Percentiles rank a stretch among this genome's conserved stretches.
phyloP scores from a whole-genome alignment of 108 stramenopile species.

The Cyclotella atomus region DNA sequence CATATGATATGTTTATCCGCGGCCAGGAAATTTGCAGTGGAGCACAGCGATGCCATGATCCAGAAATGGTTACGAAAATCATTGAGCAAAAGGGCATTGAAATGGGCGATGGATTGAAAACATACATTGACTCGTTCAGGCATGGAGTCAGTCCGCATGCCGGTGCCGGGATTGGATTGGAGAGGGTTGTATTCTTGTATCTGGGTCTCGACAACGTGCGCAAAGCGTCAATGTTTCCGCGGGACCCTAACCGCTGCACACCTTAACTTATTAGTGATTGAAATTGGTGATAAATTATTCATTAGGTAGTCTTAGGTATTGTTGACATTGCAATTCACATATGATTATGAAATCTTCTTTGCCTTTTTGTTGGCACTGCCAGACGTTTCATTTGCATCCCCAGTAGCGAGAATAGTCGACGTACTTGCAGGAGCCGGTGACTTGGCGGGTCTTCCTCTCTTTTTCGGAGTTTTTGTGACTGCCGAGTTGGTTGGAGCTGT shows the following conservation, averaged over 20 bases:
- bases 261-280: too few species aligned
- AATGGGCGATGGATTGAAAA: conserved; percentile 81
- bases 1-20: conserved; percentile 99
- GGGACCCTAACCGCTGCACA: conserved; percentile 94
- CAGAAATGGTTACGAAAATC: conserved; percentile 88
- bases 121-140: conserved; percentile 96
- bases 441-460: too few species aligned
- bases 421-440: too few species aligned
- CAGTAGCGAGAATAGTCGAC: too few species aligned
- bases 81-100: conserved; percentile 91
- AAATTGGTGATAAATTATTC: too few species aligned
- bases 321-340: too few species aligned
- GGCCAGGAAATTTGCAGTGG: conserved; percentile 99
- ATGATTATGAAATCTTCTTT: too few species aligned
- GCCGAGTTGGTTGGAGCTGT: too few species aligned
- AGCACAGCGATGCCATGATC: conserved; percentile 98
- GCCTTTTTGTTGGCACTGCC: too few species aligned
- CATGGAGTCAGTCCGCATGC: conserved; percentile 97
- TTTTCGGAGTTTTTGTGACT: too few species aligned
- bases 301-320: too few species aligned
- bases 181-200: conserved; percentile 99
- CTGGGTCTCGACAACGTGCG: conserved; percentile 97
- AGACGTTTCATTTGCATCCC: too few species aligned
- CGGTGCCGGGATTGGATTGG: conserved; percentile 98
- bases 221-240: conserved; percentile 96